These are phyloP conservation scores for Komagataella pseudopastoris DNA, from an alignment of 805 yeast genomes.

Conservation along the genomic window DNA sequence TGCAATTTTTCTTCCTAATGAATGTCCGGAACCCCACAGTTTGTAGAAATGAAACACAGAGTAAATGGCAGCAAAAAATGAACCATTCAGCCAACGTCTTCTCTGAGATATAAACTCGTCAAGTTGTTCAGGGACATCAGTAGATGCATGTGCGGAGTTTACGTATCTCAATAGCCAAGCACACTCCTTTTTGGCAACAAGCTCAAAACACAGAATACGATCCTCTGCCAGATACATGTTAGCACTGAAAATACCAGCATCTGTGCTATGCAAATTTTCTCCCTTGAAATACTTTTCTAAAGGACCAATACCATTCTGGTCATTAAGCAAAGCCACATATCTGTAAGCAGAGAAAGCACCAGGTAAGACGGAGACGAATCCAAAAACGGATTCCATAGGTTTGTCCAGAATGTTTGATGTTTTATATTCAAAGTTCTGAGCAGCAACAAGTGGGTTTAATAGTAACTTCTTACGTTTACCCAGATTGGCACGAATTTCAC, in stretches of 20 bases:
- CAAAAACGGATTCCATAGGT: constrained; percentile 91
- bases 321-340: constrained; percentile 69
- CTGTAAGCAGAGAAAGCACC: constrained; percentile 96
- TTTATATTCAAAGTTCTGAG: constrained; percentile 94
- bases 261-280: constrained; percentile 60
- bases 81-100: constrained; percentile 95
- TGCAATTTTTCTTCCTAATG: constrained; percentile 48
- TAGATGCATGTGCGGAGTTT: constrained; percentile 79
- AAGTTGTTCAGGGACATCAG: constrained; percentile 86
- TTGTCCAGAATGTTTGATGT: constrained; percentile 91
- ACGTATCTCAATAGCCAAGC: constrained; percentile 79
- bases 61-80: constrained; percentile 88
- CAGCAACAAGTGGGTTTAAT: constrained; percentile 82
- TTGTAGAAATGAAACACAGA: constrained; percentile 66
- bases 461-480: constrained; percentile 40
- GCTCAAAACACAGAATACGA: constrained; percentile 86
- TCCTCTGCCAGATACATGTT: constrained; percentile 98
- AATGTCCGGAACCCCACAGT: constrained; percentile 72
- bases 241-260: constrained; percentile 77
- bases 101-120: constrained; percentile 85
- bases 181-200: constrained; percentile 69
- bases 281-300: constrained; percentile 86
- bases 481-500: constrained; percentile 81
- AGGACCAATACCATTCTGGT: constrained; percentile 39
- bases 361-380: constrained; percentile 87